These are phyloP conservation scores for Quercus tomentella DNA, from an alignment of 331 rosid genomes.

Conservation along the genomic window DNA sequence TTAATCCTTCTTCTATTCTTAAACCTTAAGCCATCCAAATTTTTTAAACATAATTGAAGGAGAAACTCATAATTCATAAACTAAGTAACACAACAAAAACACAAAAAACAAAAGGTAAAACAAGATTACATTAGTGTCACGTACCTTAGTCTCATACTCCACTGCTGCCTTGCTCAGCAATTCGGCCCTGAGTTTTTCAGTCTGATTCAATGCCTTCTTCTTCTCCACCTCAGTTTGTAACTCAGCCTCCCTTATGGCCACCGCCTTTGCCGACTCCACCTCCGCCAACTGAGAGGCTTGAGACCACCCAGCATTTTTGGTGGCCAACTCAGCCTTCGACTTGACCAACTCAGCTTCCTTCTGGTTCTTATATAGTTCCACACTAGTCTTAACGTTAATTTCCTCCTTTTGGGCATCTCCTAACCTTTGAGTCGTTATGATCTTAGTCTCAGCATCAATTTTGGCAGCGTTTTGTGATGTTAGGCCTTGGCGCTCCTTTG, in stretches of 20 bases:
- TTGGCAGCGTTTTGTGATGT: not conserved
- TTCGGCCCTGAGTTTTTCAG: constrained; percentile 5
- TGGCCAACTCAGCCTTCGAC: not conserved
- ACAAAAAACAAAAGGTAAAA: not conserved
- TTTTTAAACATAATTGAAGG: too few relatives aligned
- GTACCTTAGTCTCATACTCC: constrained; percentile 1
- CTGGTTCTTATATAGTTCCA: constrained; percentile 12
- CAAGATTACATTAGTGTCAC: not conserved
- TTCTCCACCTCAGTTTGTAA: constrained; percentile 13
- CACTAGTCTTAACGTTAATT: not conserved
- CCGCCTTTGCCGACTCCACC: constrained; percentile 11
- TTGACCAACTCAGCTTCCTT: constrained; percentile 12
- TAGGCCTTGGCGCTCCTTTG: not conserved
- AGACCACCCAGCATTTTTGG: constrained; percentile 13
- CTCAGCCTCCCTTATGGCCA: constrained; percentile 17
- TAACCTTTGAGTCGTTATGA: not conserved
- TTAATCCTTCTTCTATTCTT: too few relatives aligned
- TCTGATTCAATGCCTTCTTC: not conserved
- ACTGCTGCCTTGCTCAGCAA: not conserved
- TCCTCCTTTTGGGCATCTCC: constrained; percentile 10
- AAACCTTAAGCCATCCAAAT: too few relatives aligned
- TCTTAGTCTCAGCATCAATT: not conserved
- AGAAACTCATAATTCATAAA: not conserved
- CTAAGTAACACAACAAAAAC: not conserved
- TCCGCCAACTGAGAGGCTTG: not conserved